A percentile compares a stretch with the other conserved stretches of the same genome.
Conservation (phyloP, 2,329 filamentous ascomycete species). For the Venturiaceae sp. region DNA sequence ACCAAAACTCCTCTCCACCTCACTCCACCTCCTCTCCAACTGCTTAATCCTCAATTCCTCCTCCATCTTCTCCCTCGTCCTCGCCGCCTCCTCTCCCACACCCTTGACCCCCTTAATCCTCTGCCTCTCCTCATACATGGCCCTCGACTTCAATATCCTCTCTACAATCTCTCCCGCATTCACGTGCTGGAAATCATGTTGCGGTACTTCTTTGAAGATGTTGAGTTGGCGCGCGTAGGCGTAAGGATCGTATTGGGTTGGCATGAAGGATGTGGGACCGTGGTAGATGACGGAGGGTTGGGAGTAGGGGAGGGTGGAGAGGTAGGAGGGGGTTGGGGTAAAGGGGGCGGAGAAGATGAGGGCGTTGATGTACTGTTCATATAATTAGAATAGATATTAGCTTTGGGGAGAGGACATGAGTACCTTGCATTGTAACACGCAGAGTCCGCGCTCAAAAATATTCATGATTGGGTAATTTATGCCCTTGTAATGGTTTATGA, state of each 20-base stretch:
- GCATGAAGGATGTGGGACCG: conserved; percentile 89
- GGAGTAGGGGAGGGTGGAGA: conserved; percentile 59
- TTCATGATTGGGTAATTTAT: conserved; percentile 99
- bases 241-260: conserved; percentile 48
- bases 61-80: conserved; percentile 26
- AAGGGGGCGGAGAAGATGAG: conserved; percentile 89
- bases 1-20: conserved; percentile 31
- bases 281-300: conserved; percentile 80
- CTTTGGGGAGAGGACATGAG: conserved; percentile 17
- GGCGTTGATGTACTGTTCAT: conserved; percentile 68
- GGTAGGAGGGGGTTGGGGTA: conserved; percentile 68
- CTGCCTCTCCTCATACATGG: conserved; percentile 86
- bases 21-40: conserved; percentile 18
- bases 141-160: conserved; percentile 77
- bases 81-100: conserved; percentile 52
- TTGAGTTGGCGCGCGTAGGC: conserved; percentile 68
- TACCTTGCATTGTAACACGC: conserved; percentile 89
- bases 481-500: conserved; percentile 95
- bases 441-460: conserved; percentile 90
- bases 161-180: conserved; percentile 90
- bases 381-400: no score
- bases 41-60: conserved; percentile 16
- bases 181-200: conserved; percentile 74
- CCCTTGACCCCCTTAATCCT: conserved; percentile 83
- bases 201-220: conserved; percentile 70